Evolutionary conservation across 176 grass and related monocot genomes (phyloP).

Genomic region (Dendrocalamus sinicus): DNA sequence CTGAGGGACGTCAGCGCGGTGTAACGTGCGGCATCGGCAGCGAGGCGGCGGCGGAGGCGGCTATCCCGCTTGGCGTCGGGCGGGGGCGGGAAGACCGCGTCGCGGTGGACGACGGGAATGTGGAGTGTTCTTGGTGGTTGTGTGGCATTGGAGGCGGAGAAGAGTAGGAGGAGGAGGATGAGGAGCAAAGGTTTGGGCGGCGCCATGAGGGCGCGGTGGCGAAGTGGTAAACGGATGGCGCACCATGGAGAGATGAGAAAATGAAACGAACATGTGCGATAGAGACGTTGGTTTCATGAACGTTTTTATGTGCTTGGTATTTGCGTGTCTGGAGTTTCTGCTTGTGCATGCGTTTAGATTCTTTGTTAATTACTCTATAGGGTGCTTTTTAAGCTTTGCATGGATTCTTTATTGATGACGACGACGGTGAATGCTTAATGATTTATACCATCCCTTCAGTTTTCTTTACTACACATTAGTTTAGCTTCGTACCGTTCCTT

Average conservation of each 20-base stretch:
- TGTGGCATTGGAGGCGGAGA: background rate
- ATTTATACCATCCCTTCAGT: background rate
- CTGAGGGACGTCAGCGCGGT: conserved; percentile 4
- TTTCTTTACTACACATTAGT: background rate
- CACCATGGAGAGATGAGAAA: conserved; percentile 3
- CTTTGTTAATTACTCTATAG: background rate
- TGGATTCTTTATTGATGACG: background rate
- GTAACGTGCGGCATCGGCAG: conserved; percentile 35
- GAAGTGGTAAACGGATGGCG: background rate
- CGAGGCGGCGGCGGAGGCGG: conserved; percentile 43
- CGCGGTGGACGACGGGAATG: conserved; percentile 59
- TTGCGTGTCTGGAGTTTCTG: background rate
- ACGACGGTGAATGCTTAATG: background rate
- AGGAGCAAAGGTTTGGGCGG: background rate
- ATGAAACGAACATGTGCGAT: background rate
- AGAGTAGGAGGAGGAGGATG: conserved; percentile 14
- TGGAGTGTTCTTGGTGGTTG: conserved; percentile 45
- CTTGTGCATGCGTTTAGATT: conserved; percentile 9
- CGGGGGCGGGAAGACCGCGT: conserved; percentile 42
- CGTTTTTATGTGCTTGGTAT: background rate
- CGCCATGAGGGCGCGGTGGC: conserved; percentile 45
- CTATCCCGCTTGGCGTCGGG: conserved; percentile 22
- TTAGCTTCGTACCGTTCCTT: background rate
- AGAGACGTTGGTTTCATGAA: background rate
- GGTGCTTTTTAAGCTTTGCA: background rate